These are phyloP conservation scores for Adiantum capillusveneris DNA, from an alignment of 75 land plant species.

Conservation along the genomic window DNA sequence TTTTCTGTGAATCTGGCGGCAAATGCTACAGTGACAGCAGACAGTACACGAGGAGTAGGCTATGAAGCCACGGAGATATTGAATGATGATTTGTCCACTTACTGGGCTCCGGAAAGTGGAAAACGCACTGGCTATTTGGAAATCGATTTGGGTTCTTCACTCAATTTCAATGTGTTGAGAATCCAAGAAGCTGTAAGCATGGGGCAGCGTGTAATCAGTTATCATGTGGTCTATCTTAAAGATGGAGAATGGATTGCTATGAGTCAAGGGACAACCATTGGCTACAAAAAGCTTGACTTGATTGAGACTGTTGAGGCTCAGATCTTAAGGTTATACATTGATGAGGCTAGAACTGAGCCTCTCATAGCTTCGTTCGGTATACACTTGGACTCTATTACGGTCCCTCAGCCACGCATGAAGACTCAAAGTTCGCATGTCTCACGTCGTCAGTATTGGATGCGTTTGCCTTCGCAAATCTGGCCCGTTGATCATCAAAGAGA, in stretches of 20 bases:
- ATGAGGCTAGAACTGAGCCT: slow-evolving; percentile 62
- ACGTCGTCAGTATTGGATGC: too few species aligned
- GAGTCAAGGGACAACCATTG: slow-evolving; percentile 64
- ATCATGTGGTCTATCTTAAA: slow-evolving; percentile 40
- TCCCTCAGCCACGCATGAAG: neutral
- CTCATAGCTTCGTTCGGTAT: slow-evolving; percentile 58
- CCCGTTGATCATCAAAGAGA: too few species aligned
- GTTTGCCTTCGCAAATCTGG: too few species aligned
- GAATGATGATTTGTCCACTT: slow-evolving; percentile 45
- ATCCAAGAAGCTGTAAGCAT: slow-evolving; percentile 73
- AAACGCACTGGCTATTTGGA: slow-evolving; percentile 40
- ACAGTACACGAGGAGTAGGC: slow-evolving; percentile 55
- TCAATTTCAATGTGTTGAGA: slow-evolving; percentile 68
- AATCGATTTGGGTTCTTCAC: slow-evolving; percentile 12
- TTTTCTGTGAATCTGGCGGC: slow-evolving; percentile 51
- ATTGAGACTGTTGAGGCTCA: slow-evolving; percentile 24
- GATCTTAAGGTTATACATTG: slow-evolving; percentile 39
- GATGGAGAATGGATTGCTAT: slow-evolving; percentile 28
- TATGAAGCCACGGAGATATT: slow-evolving; percentile 54
- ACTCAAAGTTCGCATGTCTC: too few species aligned
- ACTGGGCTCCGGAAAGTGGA: slow-evolving; percentile 60
- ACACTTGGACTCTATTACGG: slow-evolving; percentile 39
- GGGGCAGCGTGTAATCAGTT: slow-evolving; percentile 66
- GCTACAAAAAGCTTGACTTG: slow-evolving; percentile 76
- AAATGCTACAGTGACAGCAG: slow-evolving; percentile 36